phyloP scores from a whole-genome alignment of 164 flowering plant genomes.

The Piper betle region DNA sequence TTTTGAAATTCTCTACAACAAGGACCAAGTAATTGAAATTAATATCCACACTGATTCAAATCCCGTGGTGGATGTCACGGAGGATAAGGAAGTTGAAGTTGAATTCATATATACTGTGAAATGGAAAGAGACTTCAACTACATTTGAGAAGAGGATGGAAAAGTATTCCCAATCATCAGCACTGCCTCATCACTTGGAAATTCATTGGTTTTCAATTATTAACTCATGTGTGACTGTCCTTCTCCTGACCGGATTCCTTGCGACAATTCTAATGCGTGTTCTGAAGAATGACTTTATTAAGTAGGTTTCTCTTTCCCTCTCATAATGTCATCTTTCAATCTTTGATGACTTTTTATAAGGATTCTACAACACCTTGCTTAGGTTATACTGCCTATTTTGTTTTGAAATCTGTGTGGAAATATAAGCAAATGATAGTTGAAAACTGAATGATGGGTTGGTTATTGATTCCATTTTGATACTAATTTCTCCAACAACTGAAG shows the following conservation, averaged over 20 bases:
- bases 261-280: constrained; percentile 34
- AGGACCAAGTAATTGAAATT: constrained; percentile 29
- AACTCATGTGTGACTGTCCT: constrained; percentile 34
- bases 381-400: neutral
- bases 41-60: constrained; percentile 21
- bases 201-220: constrained; percentile 33
- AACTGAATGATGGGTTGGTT: too few species aligned
- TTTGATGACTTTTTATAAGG: neutral
- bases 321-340: neutral
- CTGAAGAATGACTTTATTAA: constrained; percentile 32
- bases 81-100: constrained; percentile 23
- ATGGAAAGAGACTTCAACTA: constrained; percentile 24
- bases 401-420: too few species aligned
- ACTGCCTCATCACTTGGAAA: constrained; percentile 29
- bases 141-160: constrained; percentile 30
- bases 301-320: constrained; percentile 8
- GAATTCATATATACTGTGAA: constrained; percentile 28
- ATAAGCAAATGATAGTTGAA: too few species aligned
- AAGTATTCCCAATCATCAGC: constrained; percentile 24
- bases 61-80: constrained; percentile 26
- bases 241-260: constrained; percentile 30
- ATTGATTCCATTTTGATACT: too few species aligned
- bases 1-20: constrained; percentile 24
- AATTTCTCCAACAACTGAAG: too few species aligned
- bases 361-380: too few species aligned